These are phyloP conservation scores for Kazachstania bromeliacearum DNA, from an alignment of 805 yeast species.

Conservation along the genomic window DNA sequence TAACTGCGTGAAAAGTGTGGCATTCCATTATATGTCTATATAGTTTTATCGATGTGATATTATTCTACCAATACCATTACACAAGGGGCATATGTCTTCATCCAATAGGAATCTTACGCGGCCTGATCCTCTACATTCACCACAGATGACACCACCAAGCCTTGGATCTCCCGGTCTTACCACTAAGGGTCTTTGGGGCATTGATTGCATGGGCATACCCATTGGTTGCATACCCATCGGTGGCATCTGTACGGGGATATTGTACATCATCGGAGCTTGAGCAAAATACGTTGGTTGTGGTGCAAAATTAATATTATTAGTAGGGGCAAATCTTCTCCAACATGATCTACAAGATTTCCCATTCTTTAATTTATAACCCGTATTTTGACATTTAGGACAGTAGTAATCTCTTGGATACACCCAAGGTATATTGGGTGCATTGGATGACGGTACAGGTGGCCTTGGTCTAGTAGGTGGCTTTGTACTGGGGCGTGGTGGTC, in stretches of 20 bases:
- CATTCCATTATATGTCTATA: too few relatives aligned
- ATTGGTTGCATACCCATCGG: constrained; percentile 10
- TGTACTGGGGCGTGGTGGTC: constrained; percentile 6
- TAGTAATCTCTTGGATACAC: constrained; percentile 50
- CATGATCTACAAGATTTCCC: constrained; percentile 63
- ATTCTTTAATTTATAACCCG: constrained; percentile 53
- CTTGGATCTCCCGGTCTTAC: constrained; percentile 73
- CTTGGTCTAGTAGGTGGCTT: constrained; percentile 4
- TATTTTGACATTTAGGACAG: constrained; percentile 65
- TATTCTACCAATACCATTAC: constrained; percentile 60
- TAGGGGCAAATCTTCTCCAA: constrained; percentile 52
- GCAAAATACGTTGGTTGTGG: too few relatives aligned
- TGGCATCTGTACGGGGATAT: not conserved
- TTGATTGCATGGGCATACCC: not conserved
- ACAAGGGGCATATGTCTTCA: constrained; percentile 51
- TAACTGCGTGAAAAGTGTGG: too few relatives aligned
- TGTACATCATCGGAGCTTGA: not conserved
- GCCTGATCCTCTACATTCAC: constrained; percentile 63
- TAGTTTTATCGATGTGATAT: not conserved
- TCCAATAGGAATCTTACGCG: constrained; percentile 45
- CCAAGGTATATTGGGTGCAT: constrained; percentile 41
- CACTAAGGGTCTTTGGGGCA: constrained; percentile 24
- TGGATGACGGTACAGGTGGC: not conserved
- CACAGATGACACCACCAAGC: constrained; percentile 66
- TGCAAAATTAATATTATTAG: constrained; percentile 19